Conservation (phyloP, 257 asterid genomes). For the Penstemon eatonii region DNA sequence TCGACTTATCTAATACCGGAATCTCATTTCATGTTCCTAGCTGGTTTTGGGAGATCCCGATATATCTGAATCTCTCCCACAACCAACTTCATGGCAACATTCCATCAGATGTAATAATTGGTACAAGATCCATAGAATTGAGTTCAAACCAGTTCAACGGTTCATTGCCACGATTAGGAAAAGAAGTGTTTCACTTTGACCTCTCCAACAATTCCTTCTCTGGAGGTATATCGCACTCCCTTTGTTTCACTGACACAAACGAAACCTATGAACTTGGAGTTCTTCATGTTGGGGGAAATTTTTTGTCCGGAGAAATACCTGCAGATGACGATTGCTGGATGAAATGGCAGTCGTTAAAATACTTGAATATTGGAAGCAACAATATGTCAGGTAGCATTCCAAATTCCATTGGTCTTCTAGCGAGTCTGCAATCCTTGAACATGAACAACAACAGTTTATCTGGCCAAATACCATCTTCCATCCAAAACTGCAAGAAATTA, state of each 20-base stretch:
- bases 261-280: not conserved
- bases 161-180: constrained; percentile 29
- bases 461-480: constrained; percentile 32
- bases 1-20: constrained; percentile 36
- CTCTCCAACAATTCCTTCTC: constrained; percentile 38
- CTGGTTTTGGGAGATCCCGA: constrained; percentile 33
- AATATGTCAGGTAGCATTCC: constrained; percentile 39
- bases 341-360: constrained; percentile 26
- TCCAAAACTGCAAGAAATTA: constrained; percentile 27
- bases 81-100: constrained; percentile 37
- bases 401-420: constrained; percentile 31
- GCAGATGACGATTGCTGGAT: constrained; percentile 30
- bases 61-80: constrained; percentile 19
- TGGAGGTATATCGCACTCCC: constrained; percentile 28
- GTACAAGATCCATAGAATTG: not conserved
- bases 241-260: constrained; percentile 23
- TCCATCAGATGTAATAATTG: not conserved
- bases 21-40: constrained; percentile 26
- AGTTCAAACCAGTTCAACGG: constrained; percentile 39
- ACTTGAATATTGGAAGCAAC: constrained; percentile 34
- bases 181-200: constrained; percentile 17
- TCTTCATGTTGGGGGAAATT: constrained; percentile 36
- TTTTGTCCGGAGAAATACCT: constrained; percentile 33
- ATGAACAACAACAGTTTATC: constrained; percentile 30
- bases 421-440: constrained; percentile 22